Base-by-base conservation (phyloP, 345 rosid genomes). In the Cardamine chenopodiifolia region DNA sequence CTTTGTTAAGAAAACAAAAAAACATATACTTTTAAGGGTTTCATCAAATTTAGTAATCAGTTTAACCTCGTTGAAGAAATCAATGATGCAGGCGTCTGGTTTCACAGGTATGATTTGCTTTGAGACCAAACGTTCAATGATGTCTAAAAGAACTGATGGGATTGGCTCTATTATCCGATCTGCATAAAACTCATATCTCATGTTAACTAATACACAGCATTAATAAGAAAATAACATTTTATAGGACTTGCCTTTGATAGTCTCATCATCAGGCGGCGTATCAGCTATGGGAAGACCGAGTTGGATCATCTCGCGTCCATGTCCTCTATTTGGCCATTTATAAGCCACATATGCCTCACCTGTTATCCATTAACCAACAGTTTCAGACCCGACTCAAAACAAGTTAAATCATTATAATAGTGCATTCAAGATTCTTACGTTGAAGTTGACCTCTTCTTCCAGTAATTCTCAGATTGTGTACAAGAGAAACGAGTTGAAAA, bases 291-390 rank as follows among this genome's bases (percentile, higher is more conserved):
- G 94, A 32, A 87, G 80, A 61, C 99, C 99, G 29, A 95, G 72
- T 42, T 95, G 99, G 80, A 95, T 92, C 85, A 83, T 87, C 91
- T 92, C 99, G 48, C 98, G 88, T 40, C 99, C 99, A 72, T 80
- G 99, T 74, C 98, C 99, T 76, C 81, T 90, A 78, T 78, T 85
- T 37, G 98, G 99, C 71, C 92, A 83, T 82, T 86, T 92, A 19
- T 86, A 81, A 52, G 66, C 77, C 70, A 87, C 78, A 82, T 86
- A 95, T 44, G 92, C 82, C 42, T 85, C 94, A 74, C 96, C 99
- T 92, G 90, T 72, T 76, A 83, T 71, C 50, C 66, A 57, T 78
- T 63, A 45, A 72, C 58, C 52, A 79, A 67, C 22, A 0, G 32
- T 31, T 66, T 37, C 55, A 61, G 37, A 62, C 28, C 58, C 5